A percentile compares a stretch with the other conserved stretches of the same genome.
phyloP scores from a whole-genome alignment of 2,329 filamentous ascomycete species.

The Fusarium musae region DNA sequence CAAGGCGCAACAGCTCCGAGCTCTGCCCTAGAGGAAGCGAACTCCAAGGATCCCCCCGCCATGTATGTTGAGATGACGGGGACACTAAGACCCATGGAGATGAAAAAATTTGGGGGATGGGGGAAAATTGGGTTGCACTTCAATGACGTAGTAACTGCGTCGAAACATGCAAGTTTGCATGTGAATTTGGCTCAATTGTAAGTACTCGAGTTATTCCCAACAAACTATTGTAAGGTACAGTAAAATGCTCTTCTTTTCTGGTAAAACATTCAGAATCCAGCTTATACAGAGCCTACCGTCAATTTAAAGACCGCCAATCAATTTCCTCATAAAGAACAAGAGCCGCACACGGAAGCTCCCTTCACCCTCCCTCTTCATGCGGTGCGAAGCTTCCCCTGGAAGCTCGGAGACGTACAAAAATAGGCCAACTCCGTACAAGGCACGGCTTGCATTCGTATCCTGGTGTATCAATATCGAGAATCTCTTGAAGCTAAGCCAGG shows the following conservation, averaged over 20 bases:
- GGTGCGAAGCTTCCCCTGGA: constrained; percentile 26
- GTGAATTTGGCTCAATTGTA: neutral
- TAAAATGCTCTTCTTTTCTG: neutral
- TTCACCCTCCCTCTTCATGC: neutral
- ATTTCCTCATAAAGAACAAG: constrained; percentile 19
- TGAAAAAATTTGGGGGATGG: constrained; percentile 20
- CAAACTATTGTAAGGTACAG: neutral
- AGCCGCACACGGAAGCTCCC: constrained; percentile 27
- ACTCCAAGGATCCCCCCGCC: constrained; percentile 21
- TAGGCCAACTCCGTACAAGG: constrained; percentile 31
- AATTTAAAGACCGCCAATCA: constrained; percentile 12
- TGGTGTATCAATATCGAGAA: neutral
- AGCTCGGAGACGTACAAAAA: constrained; percentile 19
- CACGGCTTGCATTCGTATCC: constrained; percentile 12
- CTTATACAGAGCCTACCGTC: neutral
- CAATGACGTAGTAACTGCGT: constrained; percentile 30
- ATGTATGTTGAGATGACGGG: constrained; percentile 5
- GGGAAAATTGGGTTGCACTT: constrained; percentile 23
- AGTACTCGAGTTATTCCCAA: neutral
- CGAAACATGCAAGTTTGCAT: constrained; percentile 6
- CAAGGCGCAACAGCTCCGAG: constrained; percentile 26
- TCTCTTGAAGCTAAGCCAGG: constrained; percentile 26
- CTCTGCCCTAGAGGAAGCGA: constrained; percentile 5
- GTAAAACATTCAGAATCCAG: neutral
- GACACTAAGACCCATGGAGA: constrained; percentile 19